These are phyloP conservation scores for Fraxinus ornus DNA, from an alignment of 305 asterid species.

Conservation along the genomic window DNA sequence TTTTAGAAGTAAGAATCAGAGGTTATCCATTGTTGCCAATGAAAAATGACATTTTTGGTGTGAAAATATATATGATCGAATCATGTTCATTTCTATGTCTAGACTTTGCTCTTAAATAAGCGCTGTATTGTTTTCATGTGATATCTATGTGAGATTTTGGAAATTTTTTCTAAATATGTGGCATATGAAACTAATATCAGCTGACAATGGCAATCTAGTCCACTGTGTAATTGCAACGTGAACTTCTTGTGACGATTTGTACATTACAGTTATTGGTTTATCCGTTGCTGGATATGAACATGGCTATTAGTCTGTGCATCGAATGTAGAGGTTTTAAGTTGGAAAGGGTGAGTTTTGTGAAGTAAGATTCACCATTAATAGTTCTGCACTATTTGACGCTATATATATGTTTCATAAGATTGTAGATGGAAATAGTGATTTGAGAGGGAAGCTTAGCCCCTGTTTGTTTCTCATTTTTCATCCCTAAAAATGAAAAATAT, in stretches of 20 bases:
- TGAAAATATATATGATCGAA: neutral
- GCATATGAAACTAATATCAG: neutral
- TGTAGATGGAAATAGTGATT: neutral
- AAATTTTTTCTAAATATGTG: neutral
- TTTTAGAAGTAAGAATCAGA: neutral
- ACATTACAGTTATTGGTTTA: neutral
- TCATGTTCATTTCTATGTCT: neutral
- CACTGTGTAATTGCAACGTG: neutral
- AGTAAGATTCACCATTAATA: neutral
- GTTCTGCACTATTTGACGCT: neutral
- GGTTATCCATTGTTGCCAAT: neutral
- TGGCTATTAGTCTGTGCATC: neutral
- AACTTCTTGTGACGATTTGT: neutral
- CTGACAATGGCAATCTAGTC: neutral
- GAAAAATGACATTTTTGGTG: neutral
- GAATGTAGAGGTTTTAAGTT: neutral
- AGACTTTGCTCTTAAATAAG: neutral
- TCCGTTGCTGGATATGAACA: neutral
- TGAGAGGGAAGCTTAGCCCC: neutral
- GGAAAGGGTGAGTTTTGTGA: neutral
- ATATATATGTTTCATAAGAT: neutral
- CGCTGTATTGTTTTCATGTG: neutral
- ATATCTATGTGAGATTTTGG: neutral
- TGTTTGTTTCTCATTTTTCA: no score
- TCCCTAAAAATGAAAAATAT: no score